Evolutionary conservation across 2,329 filamentous ascomycete genomes (phyloP).

Genomic region (Colletotrichum sidae): DNA sequence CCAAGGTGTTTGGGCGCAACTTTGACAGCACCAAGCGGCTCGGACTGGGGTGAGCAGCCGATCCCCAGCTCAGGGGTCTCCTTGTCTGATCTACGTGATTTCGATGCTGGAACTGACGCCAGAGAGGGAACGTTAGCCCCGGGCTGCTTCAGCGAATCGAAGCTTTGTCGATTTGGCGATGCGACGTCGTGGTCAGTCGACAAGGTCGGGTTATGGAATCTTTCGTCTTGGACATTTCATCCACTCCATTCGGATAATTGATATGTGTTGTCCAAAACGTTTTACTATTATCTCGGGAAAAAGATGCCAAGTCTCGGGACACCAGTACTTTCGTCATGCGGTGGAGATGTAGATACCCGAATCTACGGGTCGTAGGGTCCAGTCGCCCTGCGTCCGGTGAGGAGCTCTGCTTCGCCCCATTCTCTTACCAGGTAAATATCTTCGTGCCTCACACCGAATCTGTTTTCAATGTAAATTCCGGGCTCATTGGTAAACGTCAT

Average conservation of each 20-base stretch:
- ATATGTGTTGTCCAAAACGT: too few relatives aligned
- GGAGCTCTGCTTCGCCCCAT: conserved; percentile 63
- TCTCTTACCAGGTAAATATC: conserved; percentile 69
- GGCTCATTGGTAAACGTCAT: conserved; percentile 75
- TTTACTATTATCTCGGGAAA: too few relatives aligned
- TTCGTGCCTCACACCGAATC: conserved; percentile 73
- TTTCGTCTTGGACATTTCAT: too few relatives aligned
- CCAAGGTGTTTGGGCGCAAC: conserved; percentile 9
- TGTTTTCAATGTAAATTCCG: conserved; percentile 69
- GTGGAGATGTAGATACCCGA: too few relatives aligned
- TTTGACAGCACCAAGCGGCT: background rate
- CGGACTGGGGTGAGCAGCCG: background rate
- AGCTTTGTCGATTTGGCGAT: too few relatives aligned
- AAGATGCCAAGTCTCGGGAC: too few relatives aligned
- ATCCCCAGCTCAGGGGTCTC: conserved; percentile 22
- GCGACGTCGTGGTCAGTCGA: too few relatives aligned
- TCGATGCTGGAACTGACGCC: background rate
- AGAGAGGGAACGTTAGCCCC: conserved; percentile 7
- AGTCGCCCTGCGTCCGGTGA: conserved; percentile 64
- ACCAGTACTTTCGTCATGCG: too few relatives aligned
- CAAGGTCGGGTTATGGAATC: too few relatives aligned
- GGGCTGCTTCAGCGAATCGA: too few relatives aligned
- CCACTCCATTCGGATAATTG: too few relatives aligned
- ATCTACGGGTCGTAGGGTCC: conserved; percentile 63
- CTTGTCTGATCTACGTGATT: conserved; percentile 28